phyloP scores from a whole-genome alignment of 768 basidiomycete genomes.

The Crassisporium funariophilum region DNA sequence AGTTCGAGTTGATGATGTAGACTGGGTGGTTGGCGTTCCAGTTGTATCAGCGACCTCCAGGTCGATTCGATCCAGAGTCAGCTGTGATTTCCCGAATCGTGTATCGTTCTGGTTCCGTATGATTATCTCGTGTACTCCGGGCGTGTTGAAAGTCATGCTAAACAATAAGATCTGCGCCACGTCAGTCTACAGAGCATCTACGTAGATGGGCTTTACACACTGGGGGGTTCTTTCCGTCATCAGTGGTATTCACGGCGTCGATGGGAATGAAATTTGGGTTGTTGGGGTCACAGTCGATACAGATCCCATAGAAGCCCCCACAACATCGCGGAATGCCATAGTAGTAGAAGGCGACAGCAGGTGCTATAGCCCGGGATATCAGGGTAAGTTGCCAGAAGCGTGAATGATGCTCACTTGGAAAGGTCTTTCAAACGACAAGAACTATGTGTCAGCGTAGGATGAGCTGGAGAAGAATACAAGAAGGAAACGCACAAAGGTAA shows the following conservation, averaged over 20 bases:
- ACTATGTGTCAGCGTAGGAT: no score
- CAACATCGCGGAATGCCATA: slow-evolving; percentile 29
- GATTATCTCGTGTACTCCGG: slow-evolving; percentile 30
- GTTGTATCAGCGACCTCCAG: background rate
- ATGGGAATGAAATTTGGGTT: slow-evolving; percentile 24
- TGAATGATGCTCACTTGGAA: slow-evolving; percentile 11
- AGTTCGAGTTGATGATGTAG: background rate
- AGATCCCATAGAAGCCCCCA: slow-evolving; percentile 32
- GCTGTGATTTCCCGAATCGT: slow-evolving; percentile 29
- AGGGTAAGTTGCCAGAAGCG: no score
- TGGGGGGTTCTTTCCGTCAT: slow-evolving; percentile 32
- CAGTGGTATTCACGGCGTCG: slow-evolving; percentile 29
- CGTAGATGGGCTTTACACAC: slow-evolving; percentile 16
- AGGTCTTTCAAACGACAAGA: no score
- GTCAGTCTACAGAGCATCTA: background rate
- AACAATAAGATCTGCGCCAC: slow-evolving; percentile 24
- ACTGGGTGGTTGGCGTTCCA: background rate
- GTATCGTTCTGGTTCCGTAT: slow-evolving; percentile 27
- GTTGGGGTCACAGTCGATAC: slow-evolving; percentile 35
- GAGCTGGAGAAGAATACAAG: background rate
- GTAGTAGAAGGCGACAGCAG: slow-evolving; percentile 31
- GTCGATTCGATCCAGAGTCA: slow-evolving; percentile 8
- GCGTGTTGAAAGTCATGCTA: slow-evolving; percentile 17
- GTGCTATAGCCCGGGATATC: slow-evolving; percentile 10
- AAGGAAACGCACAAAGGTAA: slow-evolving; percentile 28